phyloP scores from a whole-genome alignment of 2,329 filamentous ascomycete genomes.

The Verticillium dahliae region DNA sequence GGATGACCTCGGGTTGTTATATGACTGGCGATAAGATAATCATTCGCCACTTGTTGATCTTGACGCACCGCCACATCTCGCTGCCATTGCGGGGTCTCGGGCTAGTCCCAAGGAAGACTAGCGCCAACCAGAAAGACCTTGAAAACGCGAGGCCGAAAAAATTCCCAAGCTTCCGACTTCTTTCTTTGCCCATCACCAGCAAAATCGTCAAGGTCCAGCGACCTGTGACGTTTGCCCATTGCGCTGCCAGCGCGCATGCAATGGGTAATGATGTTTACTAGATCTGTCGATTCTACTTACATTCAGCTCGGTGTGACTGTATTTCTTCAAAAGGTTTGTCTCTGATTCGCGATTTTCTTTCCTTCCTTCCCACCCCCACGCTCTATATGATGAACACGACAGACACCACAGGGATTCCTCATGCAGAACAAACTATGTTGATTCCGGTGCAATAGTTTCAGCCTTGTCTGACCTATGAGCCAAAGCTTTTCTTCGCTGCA shows the following conservation, averaged over 20 bases:
- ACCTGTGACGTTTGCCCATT: neutral
- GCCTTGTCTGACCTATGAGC: conserved; percentile 56
- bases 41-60: conserved; percentile 17
- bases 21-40: conserved; percentile 10
- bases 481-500: conserved; percentile 14
- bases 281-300: neutral
- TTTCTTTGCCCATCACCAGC: conserved; percentile 1
- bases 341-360: conserved; percentile 4
- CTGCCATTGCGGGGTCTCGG: conserved; percentile 10
- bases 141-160: conserved; percentile 1
- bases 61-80: conserved; percentile 27
- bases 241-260: neutral
- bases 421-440: conserved; percentile 61
- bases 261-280: neutral
- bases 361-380: conserved; percentile 1
- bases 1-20: conserved; percentile 14
- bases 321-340: conserved; percentile 39
- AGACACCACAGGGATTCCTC: conserved; percentile 61
- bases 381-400: neutral
- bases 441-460: conserved; percentile 57
- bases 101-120: conserved; percentile 15
- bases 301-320: neutral
- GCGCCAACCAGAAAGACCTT: conserved; percentile 6
- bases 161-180: neutral
- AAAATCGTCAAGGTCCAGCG: neutral